These are phyloP conservation scores for Aspergillus persii DNA, from an alignment of 2,329 filamentous ascomycete species.

Conservation along the genomic window DNA sequence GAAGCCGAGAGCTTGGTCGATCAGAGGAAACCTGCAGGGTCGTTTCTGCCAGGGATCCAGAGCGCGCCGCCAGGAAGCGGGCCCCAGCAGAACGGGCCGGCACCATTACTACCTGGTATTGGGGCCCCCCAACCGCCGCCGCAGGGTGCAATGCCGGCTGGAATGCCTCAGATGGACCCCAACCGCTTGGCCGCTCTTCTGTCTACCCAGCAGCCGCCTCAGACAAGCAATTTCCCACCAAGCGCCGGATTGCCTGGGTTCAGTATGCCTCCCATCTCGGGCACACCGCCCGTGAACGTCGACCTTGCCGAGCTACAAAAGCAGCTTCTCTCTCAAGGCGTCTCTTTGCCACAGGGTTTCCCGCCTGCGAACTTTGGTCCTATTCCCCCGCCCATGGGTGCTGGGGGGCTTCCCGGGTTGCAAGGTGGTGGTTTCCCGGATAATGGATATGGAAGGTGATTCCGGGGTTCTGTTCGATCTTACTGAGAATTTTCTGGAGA, in stretches of 20 bases:
- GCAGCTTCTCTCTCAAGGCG: slow-evolving; percentile 37
- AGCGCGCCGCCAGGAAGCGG: slow-evolving; percentile 58
- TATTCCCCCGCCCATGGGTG: slow-evolving; percentile 25
- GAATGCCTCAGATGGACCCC: slow-evolving; percentile 51
- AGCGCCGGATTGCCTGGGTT: slow-evolving; percentile 38
- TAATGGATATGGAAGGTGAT: slow-evolving; percentile 40
- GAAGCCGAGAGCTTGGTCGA: slow-evolving; percentile 91
- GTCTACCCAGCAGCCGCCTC: slow-evolving; percentile 45
- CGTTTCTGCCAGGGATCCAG: slow-evolving; percentile 52
- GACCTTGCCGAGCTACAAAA: slow-evolving; percentile 39
- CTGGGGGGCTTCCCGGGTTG: slow-evolving; percentile 33
- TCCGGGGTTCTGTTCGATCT: slow-evolving; percentile 37
- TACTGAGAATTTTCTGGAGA: not conserved
- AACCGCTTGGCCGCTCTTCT: slow-evolving; percentile 42
- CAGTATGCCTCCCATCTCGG: slow-evolving; percentile 44
- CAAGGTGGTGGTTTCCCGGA: slow-evolving; percentile 37
- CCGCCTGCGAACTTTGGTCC: slow-evolving; percentile 42
- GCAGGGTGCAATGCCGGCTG: slow-evolving; percentile 28
- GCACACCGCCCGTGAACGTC: slow-evolving; percentile 46
- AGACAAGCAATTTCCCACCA: slow-evolving; percentile 23
- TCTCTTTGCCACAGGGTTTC: slow-evolving; percentile 33
- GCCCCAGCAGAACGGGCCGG: slow-evolving; percentile 46
- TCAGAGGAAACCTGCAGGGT: slow-evolving; percentile 72
- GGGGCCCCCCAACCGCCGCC: slow-evolving; percentile 44
- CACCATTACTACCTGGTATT: slow-evolving; percentile 47